Evolutionary conservation across 2,329 filamentous ascomycete species (phyloP), one percentile per base, ranked within the genome.

Genomic region (Microcyclospora pomicola): DNA sequence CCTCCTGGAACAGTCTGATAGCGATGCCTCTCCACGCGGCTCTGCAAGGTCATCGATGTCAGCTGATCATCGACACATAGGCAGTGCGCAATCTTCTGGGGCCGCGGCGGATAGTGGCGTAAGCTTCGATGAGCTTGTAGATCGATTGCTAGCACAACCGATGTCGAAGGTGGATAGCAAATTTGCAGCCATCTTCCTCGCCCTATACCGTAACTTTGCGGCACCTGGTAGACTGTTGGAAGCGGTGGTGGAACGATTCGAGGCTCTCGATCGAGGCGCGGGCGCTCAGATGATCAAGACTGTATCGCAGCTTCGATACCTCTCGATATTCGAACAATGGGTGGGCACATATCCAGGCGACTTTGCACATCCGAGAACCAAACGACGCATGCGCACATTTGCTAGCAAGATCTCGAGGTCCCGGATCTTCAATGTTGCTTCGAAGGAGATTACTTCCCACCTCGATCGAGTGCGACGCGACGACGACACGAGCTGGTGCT

Each of bases 401-500:
- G 79, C 93, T 28, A 63, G 67, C 13, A 72, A 78, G 31, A 65
- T 96, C n/a, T 73, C 82, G 15, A 73, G 72, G 5, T 82, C 83
- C 45, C 78, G 83, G 9, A 81, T 92, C 36, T 94, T 92, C 59
- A 77, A 82, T 14, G 77, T 83, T 13, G 84, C 87, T 2, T 82
- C 85, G 3, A 80, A 83, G 49, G 85, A 95, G 54, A 91, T 98
- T 63, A 73, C 77, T 14, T 71, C 72, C n/a, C 78, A 82, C 49
- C 66, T 96, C 12, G 81, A 87, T 33, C 68, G 71, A 35, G 78
- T 86, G 2, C 67, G 75, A 5, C 82, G 93, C 51, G 87, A 96
- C 54, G 91, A 96, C 52, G 88, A 98, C 55, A 82, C 82, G 0
- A 78, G 82, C 10, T 98, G 91, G 91, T 85, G 82, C n/a, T 82